Conservation (phyloP, 2,329 filamentous ascomycete genomes). For the Alternaria incomplexa region DNA sequence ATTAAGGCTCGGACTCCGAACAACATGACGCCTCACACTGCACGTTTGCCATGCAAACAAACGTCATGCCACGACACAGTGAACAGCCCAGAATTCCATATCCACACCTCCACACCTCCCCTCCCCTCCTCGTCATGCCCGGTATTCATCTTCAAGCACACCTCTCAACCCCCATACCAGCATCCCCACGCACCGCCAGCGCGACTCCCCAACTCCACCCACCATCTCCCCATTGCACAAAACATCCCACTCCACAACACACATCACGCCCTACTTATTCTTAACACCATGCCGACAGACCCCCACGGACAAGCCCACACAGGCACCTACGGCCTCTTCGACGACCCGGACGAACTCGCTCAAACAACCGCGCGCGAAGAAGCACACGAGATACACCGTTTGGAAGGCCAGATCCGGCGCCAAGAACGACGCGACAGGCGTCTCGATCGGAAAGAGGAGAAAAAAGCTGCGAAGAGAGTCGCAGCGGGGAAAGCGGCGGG, state of each 20-base stretch:
- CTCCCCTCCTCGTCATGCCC: not conserved
- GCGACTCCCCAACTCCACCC: not conserved
- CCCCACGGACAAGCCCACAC: slow-evolving; percentile 12
- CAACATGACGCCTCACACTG: not conserved
- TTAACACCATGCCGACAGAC: slow-evolving; percentile 8
- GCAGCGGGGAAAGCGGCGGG: not conserved
- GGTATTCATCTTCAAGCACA: not conserved
- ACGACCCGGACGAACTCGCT: slow-evolving; percentile 18
- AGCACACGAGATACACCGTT: not conserved
- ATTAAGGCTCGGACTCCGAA: not conserved
- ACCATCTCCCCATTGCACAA: not conserved
- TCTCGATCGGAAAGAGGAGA: not conserved
- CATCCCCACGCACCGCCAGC: not conserved
- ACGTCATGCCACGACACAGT: not conserved
- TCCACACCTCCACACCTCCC: not conserved
- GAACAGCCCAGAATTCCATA: not conserved
- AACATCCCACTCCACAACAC: not conserved
- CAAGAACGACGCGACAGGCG: not conserved
- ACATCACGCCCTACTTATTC: no score
- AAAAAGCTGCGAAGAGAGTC: not conserved
- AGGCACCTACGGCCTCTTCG: slow-evolving; percentile 25
- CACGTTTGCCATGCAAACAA: not conserved
- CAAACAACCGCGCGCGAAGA: not conserved
- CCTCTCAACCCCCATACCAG: not conserved
- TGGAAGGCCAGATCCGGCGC: slow-evolving; percentile 1